A percentile compares a stretch with the other conserved stretches of the same genome.
Conservation (phyloP, 1,284 basidiomycete species). For the Rhodofomes roseus region DNA sequence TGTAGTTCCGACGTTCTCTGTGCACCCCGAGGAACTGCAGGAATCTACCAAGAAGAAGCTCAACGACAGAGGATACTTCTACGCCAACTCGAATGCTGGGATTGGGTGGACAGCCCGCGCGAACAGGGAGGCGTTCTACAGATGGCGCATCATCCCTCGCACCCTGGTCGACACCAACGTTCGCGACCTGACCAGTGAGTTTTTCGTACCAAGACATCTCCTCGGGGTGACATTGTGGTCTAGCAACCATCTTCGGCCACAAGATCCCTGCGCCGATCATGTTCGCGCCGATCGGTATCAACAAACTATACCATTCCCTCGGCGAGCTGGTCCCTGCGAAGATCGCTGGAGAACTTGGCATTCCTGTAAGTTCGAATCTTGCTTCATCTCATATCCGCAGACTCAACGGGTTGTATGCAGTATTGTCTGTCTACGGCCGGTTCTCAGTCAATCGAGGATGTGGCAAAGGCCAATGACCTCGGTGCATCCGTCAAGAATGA, state of each 20-base stretch:
- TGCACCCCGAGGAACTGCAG: slow-evolving; percentile 48
- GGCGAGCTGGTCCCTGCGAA: slow-evolving; percentile 54
- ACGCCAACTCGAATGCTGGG: slow-evolving; percentile 56
- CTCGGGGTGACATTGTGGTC: background rate
- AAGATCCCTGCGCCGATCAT: slow-evolving; percentile 49
- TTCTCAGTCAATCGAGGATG: slow-evolving; percentile 50
- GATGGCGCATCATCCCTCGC: slow-evolving; percentile 50
- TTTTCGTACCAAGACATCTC: background rate
- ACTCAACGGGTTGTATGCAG: slow-evolving; percentile 13
- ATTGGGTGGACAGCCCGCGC: slow-evolving; percentile 52
- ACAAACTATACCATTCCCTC: slow-evolving; percentile 47
- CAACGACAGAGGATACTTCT: slow-evolving; percentile 49
- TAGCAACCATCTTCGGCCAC: slow-evolving; percentile 51
- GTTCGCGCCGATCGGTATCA: slow-evolving; percentile 58
- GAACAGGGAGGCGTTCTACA: slow-evolving; percentile 50
- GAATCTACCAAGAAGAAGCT: slow-evolving; percentile 48
- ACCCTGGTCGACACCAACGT: slow-evolving; percentile 58
- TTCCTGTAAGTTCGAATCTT: slow-evolving; percentile 37
- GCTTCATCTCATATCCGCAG: background rate
- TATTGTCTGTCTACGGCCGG: slow-evolving; percentile 58
- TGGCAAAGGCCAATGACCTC: slow-evolving; percentile 44
- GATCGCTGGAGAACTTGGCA: slow-evolving; percentile 50
- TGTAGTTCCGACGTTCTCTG: slow-evolving; percentile 35
- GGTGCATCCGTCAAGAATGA: slow-evolving; percentile 36
- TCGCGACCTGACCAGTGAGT: slow-evolving; percentile 47